Evolutionary conservation across 2,329 filamentous ascomycete genomes (phyloP).

Genomic region (Fusarium napiforme): DNA sequence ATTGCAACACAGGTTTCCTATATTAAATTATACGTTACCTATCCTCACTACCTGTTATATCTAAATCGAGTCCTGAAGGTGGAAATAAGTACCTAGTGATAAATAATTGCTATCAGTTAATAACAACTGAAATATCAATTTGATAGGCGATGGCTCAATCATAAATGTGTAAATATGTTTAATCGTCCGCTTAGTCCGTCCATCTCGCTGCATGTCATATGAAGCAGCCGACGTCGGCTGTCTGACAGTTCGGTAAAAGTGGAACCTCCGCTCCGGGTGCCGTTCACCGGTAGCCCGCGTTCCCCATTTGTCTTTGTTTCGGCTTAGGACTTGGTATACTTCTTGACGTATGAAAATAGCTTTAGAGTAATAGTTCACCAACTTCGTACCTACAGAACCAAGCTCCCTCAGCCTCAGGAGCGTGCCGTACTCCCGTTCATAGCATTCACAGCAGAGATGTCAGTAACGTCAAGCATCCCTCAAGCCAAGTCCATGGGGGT

Average conservation of each 20-base stretch:
- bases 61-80: background rate
- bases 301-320: background rate
- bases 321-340: background rate
- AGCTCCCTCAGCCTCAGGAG: background rate
- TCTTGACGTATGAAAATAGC: background rate
- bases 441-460: background rate
- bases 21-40: background rate
- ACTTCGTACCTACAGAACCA: background rate
- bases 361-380: background rate
- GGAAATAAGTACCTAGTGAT: background rate
- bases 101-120: background rate
- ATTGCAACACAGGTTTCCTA: background rate
- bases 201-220: background rate
- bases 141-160: background rate
- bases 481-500: background rate
- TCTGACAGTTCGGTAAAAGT: background rate
- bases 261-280: background rate
- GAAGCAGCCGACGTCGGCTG: background rate
- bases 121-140: background rate
- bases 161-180: background rate
- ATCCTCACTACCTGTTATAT: background rate
- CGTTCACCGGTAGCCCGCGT: background rate
- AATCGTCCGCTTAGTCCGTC: background rate
- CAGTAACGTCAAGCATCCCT: background rate
- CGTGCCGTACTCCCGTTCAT: background rate